phyloP scores from a whole-genome alignment of 2,329 filamentous ascomycete species.

The Acephala macrosclerotiorum region DNA sequence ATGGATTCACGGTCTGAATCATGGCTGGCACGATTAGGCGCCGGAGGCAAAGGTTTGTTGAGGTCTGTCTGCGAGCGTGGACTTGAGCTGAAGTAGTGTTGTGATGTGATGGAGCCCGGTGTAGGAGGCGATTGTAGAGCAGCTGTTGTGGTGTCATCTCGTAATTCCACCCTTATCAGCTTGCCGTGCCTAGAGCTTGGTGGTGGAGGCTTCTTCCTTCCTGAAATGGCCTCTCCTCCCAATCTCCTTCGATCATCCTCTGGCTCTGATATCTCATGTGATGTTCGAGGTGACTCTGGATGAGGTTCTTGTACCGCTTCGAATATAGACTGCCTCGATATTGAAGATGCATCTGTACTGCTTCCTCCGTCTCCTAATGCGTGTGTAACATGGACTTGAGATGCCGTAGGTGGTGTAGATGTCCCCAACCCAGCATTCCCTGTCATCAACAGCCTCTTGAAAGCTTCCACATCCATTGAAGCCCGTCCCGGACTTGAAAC shows the following conservation, averaged over 20 bases:
- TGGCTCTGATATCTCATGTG: conserved; percentile 64
- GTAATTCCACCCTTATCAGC: conserved; percentile 64
- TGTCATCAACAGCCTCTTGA: conserved; percentile 78
- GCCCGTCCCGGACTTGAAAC: conserved; percentile 44
- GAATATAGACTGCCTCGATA: conserved; percentile 65
- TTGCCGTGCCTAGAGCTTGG: conserved; percentile 83
- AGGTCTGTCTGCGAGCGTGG: conserved; percentile 54
- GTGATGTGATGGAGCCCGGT: conserved; percentile 33
- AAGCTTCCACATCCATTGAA: conserved; percentile 78
- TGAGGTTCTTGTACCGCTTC: conserved; percentile 54
- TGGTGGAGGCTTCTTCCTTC: conserved; percentile 74
- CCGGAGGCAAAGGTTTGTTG: conserved; percentile 68
- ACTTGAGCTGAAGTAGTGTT: conserved; percentile 34
- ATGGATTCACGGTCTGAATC: conserved; percentile 54
- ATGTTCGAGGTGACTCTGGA: conserved; percentile 61
- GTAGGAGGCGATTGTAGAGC: conserved; percentile 43
- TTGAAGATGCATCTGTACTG: conserved; percentile 64
- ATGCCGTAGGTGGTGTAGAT: conserved; percentile 40
- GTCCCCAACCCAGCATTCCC: conserved; percentile 60
- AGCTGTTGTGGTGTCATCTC: conserved; percentile 47
- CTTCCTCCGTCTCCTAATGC: conserved; percentile 51
- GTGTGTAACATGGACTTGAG: conserved; percentile 42
- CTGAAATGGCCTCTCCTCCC: conserved; percentile 40
- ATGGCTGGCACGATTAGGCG: conserved; percentile 54
- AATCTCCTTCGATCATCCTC: conserved; percentile 55